Percentiles rank a stretch among this genome's conserved stretches.
phyloP scores from a whole-genome alignment of 108 stramenopile genomes.

The Nannochloropsis gaditana region DNA sequence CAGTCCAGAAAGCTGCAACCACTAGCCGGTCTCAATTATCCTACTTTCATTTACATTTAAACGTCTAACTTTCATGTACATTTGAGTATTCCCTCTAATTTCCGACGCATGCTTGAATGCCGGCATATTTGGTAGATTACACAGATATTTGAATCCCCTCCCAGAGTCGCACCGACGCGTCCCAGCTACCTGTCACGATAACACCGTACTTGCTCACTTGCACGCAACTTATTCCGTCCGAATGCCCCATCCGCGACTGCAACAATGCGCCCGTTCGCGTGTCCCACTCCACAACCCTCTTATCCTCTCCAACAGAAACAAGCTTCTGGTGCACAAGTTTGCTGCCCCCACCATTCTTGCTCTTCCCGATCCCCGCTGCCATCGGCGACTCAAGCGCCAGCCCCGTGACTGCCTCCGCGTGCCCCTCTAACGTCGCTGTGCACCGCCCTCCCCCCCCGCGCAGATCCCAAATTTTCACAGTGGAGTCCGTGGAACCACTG shows the following conservation, averaged over 20 bases:
- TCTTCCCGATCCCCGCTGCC: not conserved
- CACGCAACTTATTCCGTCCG: slow-evolving; percentile 7
- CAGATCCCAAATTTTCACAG: not conserved
- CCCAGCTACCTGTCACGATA: not conserved
- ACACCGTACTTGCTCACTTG: not conserved
- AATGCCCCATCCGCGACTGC: not conserved
- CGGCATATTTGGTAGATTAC: no score
- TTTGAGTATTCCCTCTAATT: no score
- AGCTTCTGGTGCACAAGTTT: not conserved
- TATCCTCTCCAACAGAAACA: not conserved
- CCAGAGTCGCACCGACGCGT: not conserved
- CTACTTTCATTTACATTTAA: no score
- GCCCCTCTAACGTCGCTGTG: slow-evolving; percentile 3
- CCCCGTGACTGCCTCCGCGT: not conserved
- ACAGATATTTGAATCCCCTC: not conserved
- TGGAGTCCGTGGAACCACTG: not conserved
- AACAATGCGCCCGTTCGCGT: not conserved
- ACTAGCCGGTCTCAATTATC: no score
- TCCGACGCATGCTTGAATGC: no score
- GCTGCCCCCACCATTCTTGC: not conserved
- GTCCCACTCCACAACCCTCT: slow-evolving; percentile 17
- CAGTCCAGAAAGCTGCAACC: no score
- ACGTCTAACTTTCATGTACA: no score
- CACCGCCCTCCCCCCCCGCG: not conserved
- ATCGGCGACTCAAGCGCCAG: not conserved